Conservation (phyloP, 257 asterid genomes). For the Petunia axillaris region DNA sequence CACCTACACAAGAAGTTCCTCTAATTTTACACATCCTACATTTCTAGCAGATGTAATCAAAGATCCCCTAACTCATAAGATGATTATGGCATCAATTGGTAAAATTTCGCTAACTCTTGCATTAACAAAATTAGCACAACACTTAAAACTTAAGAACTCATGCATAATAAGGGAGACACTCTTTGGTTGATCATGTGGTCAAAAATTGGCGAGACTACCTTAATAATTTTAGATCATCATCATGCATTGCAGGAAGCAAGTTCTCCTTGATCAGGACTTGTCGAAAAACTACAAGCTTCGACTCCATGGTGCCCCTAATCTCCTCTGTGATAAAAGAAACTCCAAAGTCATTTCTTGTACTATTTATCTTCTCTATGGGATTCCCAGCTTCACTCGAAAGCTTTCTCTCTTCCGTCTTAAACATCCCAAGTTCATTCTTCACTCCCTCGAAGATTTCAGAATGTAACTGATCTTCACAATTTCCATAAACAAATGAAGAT, state of each 20-base stretch:
- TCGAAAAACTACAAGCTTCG: slow-evolving; percentile 56
- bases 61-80: neutral
- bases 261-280: slow-evolving; percentile 52
- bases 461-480: slow-evolving; percentile 42
- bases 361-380: slow-evolving; percentile 42
- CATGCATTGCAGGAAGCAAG: slow-evolving; percentile 65
- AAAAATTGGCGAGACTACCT: slow-evolving; percentile 42
- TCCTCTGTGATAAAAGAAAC: slow-evolving; percentile 41
- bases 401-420: slow-evolving; percentile 44
- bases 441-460: slow-evolving; percentile 35
- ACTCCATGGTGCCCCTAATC: slow-evolving; percentile 47
- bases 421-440: slow-evolving; percentile 40
- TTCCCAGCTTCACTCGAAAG: slow-evolving; percentile 41
- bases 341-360: slow-evolving; percentile 41
- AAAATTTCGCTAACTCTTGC: neutral
- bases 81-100: neutral
- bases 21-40: neutral
- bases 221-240: slow-evolving; percentile 61
- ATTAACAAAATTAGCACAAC: neutral
- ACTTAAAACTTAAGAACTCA: too few relatives aligned
- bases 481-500: slow-evolving; percentile 33
- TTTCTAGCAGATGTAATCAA: neutral
- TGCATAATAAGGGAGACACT: too few relatives aligned
- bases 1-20: neutral
- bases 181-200: neutral